Evolutionary conservation across 108 stramenopile genomes (phyloP), one percentile per base, ranked within the genome.

Genomic region (Cyclotella kingstonii): DNA sequence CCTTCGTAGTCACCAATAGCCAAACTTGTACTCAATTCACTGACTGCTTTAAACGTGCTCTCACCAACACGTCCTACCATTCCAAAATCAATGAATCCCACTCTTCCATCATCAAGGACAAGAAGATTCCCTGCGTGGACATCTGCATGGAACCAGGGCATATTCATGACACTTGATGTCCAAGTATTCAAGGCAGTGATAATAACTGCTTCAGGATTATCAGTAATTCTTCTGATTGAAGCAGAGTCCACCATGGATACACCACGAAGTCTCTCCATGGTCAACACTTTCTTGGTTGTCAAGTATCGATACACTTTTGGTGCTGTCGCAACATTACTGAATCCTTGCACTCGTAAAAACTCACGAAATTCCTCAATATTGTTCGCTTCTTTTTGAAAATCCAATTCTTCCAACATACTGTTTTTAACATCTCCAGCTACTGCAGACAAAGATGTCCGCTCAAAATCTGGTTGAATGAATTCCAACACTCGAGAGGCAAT

Each of bases 91-190:
- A 98, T 98, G 47, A 98, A 98, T 27, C 91, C 97, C 1, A 98
- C 90, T 5, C 95, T 79, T 6, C 95, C 95, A 61, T 98, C 97
- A 25, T 92, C 77, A 39, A 84, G 41, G 36, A 82, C 62, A 55
- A 92, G 61, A 12, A 94, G 58, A 36, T 92, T 92, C 7, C 97
- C 97, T 21, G 87, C 86, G 65, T 98, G 97, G 0, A 97, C 94
- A 61, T 98, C 97, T n/a, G 97, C 97, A 65, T 98, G 97, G 70
- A 98, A 98, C 76, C 83, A 94, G 6, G 94, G 93, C 87, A 94
- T 91, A 14, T 60, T 65, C 69, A 90, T 80, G 5, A 98, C 96
- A 44, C 79, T 83, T 17, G 71, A 34, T 6, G 92, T 94, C 97
- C 97, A 98, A 18, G 94, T 91, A 52, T 97, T 96, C 15, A 98